Conservation (phyloP, 345 rosid genomes). For the Pistacia integerrima region DNA sequence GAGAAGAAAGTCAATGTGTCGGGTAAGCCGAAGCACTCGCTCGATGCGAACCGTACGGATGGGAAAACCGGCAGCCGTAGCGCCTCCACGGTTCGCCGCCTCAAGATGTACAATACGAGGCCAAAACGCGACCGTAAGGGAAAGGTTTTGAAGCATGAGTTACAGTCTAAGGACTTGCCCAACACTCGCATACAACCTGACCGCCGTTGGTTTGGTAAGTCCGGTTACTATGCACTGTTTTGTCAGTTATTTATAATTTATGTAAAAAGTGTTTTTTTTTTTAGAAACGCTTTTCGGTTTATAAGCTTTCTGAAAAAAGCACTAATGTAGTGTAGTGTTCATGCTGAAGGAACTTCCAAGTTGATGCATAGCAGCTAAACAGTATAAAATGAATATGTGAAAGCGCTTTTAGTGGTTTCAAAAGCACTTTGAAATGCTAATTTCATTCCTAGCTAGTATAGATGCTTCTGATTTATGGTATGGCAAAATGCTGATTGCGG, state of each 20-base stretch:
- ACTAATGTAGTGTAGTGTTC: neutral
- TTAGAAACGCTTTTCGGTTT: neutral
- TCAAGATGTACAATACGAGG: slow-evolving; percentile 76
- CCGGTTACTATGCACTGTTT: neutral
- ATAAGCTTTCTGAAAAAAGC: neutral
- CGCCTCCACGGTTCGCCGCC: slow-evolving; percentile 83
- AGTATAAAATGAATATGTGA: neutral
- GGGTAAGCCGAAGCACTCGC: slow-evolving; percentile 91
- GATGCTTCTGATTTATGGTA: neutral
- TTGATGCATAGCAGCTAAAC: neutral
- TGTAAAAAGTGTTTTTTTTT: neutral
- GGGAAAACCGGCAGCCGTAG: slow-evolving; percentile 50
- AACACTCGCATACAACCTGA: slow-evolving; percentile 79
- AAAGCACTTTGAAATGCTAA: neutral
- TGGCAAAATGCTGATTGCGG: neutral
- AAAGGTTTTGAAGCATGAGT: slow-evolving; percentile 60
- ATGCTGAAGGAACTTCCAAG: neutral
- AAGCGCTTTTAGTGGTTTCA: no score
- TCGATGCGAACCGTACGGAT: slow-evolving; percentile 75
- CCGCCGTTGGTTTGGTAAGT: slow-evolving; percentile 85
- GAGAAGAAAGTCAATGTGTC: slow-evolving; percentile 77
- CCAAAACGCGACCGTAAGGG: slow-evolving; percentile 65
- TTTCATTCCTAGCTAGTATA: neutral
- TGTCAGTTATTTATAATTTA: neutral
- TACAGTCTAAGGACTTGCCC: slow-evolving; percentile 79